These are phyloP conservation scores for Cardamine chenopodiifolia DNA, from an alignment of 345 rosid species.

Conservation along the genomic window DNA sequence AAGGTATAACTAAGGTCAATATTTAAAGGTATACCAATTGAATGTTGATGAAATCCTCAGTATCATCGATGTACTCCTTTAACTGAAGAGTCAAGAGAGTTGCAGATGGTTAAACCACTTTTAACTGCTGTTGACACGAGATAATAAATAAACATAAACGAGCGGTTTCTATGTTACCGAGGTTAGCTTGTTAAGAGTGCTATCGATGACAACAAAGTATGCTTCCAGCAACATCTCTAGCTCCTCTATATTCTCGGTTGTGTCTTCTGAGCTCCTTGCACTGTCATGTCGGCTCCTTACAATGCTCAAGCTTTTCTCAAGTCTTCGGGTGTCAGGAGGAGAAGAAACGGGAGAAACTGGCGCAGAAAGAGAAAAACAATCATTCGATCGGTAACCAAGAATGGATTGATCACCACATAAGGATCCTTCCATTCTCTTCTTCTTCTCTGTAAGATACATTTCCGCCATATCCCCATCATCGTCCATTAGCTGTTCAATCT, in stretches of 20 bases:
- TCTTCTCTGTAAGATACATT: constrained; percentile 98
- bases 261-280: constrained; percentile 75
- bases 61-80: constrained; percentile 97
- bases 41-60: constrained; percentile 97
- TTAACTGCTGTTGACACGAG: background rate
- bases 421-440: constrained; percentile 77
- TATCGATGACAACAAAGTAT: constrained; percentile 94
- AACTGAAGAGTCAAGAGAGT: constrained; percentile 55
- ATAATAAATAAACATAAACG: background rate
- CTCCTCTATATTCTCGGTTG: constrained; percentile 82
- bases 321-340: constrained; percentile 68
- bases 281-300: constrained; percentile 95
- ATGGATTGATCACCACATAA: constrained; percentile 77
- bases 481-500: constrained; percentile 99
- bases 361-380: constrained; percentile 76
- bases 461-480: constrained; percentile 99
- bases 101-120: constrained; percentile 19
- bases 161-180: constrained; percentile 55
- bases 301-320: constrained; percentile 89
- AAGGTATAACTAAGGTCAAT: background rate
- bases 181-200: constrained; percentile 94
- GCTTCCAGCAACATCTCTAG: constrained; percentile 99
- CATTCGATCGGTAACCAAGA: constrained; percentile 71
- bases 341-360: constrained; percentile 97
- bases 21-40: constrained; percentile 61